Conservation (phyloP, 192 early-diverging fungal genomes). For the Allomyces javanicus region DNA sequence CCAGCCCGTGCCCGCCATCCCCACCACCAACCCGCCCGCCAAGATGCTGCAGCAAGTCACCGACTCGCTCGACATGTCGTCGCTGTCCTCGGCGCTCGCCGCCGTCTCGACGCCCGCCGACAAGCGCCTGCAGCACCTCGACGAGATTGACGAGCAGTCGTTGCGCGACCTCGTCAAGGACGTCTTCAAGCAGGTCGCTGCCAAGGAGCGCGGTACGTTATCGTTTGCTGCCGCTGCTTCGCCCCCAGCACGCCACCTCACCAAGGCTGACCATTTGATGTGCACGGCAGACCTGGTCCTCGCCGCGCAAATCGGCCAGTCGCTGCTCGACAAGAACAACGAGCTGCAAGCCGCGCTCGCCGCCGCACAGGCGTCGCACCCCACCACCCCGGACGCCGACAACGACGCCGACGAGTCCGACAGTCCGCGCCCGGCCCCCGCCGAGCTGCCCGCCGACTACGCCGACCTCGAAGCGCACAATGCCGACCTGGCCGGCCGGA, state of each 20-base stretch:
- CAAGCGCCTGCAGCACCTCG: not conserved
- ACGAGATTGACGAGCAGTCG: not conserved
- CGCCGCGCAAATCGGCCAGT: conserved; percentile 13
- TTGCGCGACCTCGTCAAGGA: not conserved
- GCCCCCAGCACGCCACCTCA: too few species aligned
- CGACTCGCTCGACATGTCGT: not conserved
- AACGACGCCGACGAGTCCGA: not conserved
- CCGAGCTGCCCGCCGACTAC: not conserved
- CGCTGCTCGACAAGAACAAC: conserved; percentile 9
- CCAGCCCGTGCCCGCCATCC: too few species aligned
- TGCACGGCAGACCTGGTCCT: conserved; percentile 6
- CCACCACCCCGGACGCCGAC: not conserved
- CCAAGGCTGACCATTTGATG: too few species aligned
- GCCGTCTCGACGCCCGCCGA: not conserved
- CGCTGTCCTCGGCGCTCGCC: not conserved
- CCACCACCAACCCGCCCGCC: too few species aligned
- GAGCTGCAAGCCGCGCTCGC: conserved; percentile 4
- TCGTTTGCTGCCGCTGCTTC: not conserved
- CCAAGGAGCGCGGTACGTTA: not conserved
- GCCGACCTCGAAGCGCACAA: conserved; percentile 3
- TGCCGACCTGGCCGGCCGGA: conserved; percentile 1
- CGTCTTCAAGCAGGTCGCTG: not conserved
- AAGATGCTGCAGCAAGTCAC: not conserved
- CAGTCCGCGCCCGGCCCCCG: too few species aligned
- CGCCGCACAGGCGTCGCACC: conserved; percentile 2